Evolutionary conservation across 495 filamentous ascomycete genomes (phyloP), one percentile per base, ranked within the genome.

Genomic region (Penicillium soppii): DNA sequence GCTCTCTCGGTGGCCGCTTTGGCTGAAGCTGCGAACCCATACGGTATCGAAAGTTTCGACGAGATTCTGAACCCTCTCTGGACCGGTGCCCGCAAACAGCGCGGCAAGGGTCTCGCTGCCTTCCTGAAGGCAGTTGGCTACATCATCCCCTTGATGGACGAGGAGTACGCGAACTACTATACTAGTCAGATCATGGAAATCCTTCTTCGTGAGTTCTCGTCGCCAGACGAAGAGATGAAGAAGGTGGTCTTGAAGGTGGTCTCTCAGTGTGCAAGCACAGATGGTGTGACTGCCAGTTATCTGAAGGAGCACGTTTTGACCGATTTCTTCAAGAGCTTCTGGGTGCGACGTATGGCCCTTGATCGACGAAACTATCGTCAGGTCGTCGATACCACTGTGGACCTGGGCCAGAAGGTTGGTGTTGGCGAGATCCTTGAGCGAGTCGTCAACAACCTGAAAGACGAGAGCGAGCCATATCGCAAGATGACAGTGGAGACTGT

Each of bases 161-260:
- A 97, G 66, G 95, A 99, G 65, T 97, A 96, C 69, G 90, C 92
- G 68, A 97, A 97, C 61, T 99, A 99, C 77, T 99, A 97, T 57
- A 97, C 92, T 30, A 89, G 84, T 52, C 92, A 97, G 67, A 96
- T 99, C 62, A 97, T 97, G 95, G 92, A 97, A 65, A 97, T 97
- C 64, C 78, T 99, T 20, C 80, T 97, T 22, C 86, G 95, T 54
- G 95, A 99, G 66, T 97, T 97, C 59, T 86, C 90, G 9, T 96
- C 91, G 2, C 94, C 92, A 0, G 95, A 99, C 56, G 95, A 99
- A 66, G 95, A 99, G 69, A 99, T 99, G 95, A 99, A 99, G 76
- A 97, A 97, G 73, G 92, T 97, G 2, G 94, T 97, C 9, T 71
- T 97, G 30, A 97, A 97, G 70, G 95, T 97, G 29, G 85, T 97